Base-by-base conservation (phyloP, 73 alveolate species). In the Paramecium octaurelia region DNA sequence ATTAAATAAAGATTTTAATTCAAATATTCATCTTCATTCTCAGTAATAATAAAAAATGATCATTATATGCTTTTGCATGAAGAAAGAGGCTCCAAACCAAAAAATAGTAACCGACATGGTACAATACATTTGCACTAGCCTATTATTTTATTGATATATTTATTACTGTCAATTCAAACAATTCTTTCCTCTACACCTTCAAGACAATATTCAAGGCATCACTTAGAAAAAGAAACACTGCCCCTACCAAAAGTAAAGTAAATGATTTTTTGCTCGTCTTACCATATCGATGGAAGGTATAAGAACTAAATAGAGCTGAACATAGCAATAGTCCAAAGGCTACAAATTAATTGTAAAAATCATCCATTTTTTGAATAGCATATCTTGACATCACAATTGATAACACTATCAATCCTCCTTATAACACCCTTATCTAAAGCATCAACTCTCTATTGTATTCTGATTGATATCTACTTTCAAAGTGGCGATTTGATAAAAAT, bases 1-100 rank as follows among this genome's bases (percentile, higher is more conserved):
- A 77, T 89, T 89, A 44, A 80, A 80, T 31, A 80, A 80, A 80
- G 70, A 44, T 80, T 80, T 80, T 44, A 80, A 44, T 80, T 73
- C 87, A 73, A 73, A 80, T 80, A 80, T 80, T 40, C 70, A 42
- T 21, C 75, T 42, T 80, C 91, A 42, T 44, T 80, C 87, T 40
- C 87, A 73, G 60, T 73, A 36, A 73, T 73, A 73, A 73, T 73
- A 73, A 40, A 40, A 34, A 73, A 73, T 73, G 87, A 73, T 73
- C 87, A 73, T 73, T 73, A 40, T 73, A 73, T 73, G 87, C 87
- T 18, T 73, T 73, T 21, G 59, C 87, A 73, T 73, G 87, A 73
- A 73, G 87, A 29, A 73, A 73, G 31, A 73, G 60, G 87, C 87
- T 73, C 54, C 34, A 38, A 0, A 36, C 34, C 34, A 34, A 12